Conservation (phyloP, 2,329 filamentous ascomycete species). For the Scleromitrula shiraiana region DNA sequence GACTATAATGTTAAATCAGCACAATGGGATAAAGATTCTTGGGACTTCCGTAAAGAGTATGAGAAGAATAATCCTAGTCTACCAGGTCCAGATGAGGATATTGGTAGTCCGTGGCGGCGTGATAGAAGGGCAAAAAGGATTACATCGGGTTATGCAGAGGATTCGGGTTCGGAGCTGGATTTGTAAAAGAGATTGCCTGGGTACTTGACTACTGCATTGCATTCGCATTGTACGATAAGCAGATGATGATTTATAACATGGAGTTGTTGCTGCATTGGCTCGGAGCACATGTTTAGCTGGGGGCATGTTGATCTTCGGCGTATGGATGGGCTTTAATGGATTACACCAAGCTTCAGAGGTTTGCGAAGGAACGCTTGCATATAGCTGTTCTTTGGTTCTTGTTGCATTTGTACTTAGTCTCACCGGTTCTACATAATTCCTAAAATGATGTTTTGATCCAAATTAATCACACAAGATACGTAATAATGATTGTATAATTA, state of each 20-base stretch:
- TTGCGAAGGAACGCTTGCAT: slow-evolving; percentile 3
- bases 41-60: slow-evolving; percentile 44
- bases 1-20: slow-evolving; percentile 54
- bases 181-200: slow-evolving; percentile 8
- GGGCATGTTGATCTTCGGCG: slow-evolving; percentile 4
- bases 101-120: slow-evolving; percentile 24
- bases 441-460: neutral
- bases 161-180: slow-evolving; percentile 26
- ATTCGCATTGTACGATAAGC: slow-evolving; percentile 12
- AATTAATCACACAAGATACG: neutral
- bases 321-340: slow-evolving; percentile 4
- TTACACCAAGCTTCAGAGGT: neutral
- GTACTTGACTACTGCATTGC: slow-evolving; percentile 5
- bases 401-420: neutral
- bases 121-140: slow-evolving; percentile 29
- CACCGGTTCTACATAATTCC: neutral
- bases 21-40: slow-evolving; percentile 65
- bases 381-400: slow-evolving; percentile 2
- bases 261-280: slow-evolving; percentile 6
- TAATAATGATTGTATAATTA: neutral
- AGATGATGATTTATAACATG: slow-evolving; percentile 4
- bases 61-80: slow-evolving; percentile 43
- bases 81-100: slow-evolving; percentile 29
- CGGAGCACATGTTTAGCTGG: slow-evolving; percentile 5
- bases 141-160: slow-evolving; percentile 28